Conservation (phyloP, 2,329 filamentous ascomycete genomes). For the Colletotrichum tabaci region DNA sequence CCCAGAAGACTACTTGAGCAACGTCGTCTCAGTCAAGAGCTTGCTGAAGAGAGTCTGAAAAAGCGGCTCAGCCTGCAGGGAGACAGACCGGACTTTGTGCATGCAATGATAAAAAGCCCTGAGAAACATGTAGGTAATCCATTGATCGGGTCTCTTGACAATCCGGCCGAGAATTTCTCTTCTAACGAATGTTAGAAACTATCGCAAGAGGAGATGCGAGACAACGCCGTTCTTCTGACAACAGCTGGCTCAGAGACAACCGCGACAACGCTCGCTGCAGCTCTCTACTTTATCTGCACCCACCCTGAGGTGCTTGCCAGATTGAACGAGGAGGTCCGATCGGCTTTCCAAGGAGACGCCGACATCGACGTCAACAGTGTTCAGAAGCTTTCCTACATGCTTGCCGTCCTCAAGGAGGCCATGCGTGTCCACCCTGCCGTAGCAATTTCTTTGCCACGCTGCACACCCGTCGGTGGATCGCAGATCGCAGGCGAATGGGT, state of each 20-base stretch:
- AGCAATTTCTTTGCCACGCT: constrained; percentile 45
- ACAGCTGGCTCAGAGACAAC: constrained; percentile 62
- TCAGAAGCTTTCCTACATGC: constrained; percentile 54
- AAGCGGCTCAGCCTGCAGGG: neutral
- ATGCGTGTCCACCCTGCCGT: constrained; percentile 54
- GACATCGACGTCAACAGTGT: constrained; percentile 55
- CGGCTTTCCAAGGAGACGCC: constrained; percentile 51
- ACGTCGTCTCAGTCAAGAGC: neutral
- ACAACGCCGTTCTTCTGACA: constrained; percentile 45
- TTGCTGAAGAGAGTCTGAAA: constrained; percentile 15
- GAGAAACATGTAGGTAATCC: constrained; percentile 31
- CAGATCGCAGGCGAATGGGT: constrained; percentile 50
- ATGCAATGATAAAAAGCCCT: constrained; percentile 35
- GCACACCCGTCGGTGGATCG: constrained; percentile 51
- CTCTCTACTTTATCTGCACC: constrained; percentile 55
- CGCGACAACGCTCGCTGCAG: constrained; percentile 58
- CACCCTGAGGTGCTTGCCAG: constrained; percentile 50
- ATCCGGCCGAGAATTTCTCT: neutral
- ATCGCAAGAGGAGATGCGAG: constrained; percentile 24
- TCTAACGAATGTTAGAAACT: constrained; percentile 42
- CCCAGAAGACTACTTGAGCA: neutral
- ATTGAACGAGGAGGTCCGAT: constrained; percentile 56
- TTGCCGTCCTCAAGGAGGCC: constrained; percentile 58
- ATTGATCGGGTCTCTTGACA: neutral
- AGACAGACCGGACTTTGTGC: constrained; percentile 34